These are phyloP conservation scores for Modicella reniformis DNA, from an alignment of 371 early-diverging fungal genomes.

Conservation along the genomic window DNA sequence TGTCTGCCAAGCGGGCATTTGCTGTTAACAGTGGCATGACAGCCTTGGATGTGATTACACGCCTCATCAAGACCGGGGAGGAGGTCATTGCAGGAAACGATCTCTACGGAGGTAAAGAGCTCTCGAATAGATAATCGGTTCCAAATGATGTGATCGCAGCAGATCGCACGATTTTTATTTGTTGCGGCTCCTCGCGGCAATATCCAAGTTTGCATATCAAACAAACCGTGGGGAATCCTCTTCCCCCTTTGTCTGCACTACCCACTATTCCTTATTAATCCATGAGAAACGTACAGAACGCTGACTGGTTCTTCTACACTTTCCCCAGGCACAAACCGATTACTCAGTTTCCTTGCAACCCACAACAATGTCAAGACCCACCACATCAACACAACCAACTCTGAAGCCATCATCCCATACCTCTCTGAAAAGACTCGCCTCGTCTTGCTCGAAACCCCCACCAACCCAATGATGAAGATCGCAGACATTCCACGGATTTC, in stretches of 20 bases:
- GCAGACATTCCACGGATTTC: constrained; percentile 82
- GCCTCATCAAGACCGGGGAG: constrained; percentile 80
- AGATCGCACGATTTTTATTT: constrained; percentile 33
- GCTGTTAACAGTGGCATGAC: constrained; percentile 89
- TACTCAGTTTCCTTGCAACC: constrained; percentile 76
- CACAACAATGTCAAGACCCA: constrained; percentile 80
- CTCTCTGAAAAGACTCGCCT: constrained; percentile 82
- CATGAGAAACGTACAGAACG: too few species aligned
- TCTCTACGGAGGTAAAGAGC: constrained; percentile 79
- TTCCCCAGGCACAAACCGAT: constrained; percentile 79
- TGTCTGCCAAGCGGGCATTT: constrained; percentile 81
- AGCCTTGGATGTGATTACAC: constrained; percentile 86
- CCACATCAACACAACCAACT: constrained; percentile 83
- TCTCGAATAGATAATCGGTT: not conserved
- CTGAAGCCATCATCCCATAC: constrained; percentile 66
- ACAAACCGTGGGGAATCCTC: too few species aligned
- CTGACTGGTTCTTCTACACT: too few species aligned
- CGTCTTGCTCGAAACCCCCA: constrained; percentile 89
- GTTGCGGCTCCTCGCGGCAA: constrained; percentile 1
- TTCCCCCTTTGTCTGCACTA: not conserved
- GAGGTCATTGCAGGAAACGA: constrained; percentile 91
- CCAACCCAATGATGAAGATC: constrained; percentile 89
- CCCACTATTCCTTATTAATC: too few species aligned
- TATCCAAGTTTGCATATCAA: too few species aligned
- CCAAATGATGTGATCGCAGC: constrained; percentile 43